Evolutionary conservation across 2,329 filamentous ascomycete genomes (phyloP).

Genomic region (Alternaria viburni): DNA sequence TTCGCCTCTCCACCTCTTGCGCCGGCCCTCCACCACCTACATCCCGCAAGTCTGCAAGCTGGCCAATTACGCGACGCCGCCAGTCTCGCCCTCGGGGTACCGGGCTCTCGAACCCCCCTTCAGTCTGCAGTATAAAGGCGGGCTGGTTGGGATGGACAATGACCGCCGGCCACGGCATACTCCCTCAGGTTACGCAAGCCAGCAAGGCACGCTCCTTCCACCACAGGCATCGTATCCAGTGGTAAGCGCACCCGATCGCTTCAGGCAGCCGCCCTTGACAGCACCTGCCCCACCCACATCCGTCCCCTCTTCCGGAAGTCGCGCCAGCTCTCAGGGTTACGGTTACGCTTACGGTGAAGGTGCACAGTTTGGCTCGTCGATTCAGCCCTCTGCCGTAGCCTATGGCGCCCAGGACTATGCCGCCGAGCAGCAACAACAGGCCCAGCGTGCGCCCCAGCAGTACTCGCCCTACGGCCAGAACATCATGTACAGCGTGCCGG

Average conservation of each 20-base stretch:
- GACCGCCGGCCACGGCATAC: conserved; percentile 76
- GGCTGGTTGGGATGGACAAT: conserved; percentile 76
- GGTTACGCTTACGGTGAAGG: conserved; percentile 62
- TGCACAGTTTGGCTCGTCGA: conserved; percentile 62
- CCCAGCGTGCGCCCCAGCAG: conserved; percentile 59
- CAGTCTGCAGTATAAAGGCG: conserved; percentile 60
- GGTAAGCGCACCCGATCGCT: conserved; percentile 56
- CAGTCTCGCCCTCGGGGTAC: conserved; percentile 70
- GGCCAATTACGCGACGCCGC: conserved; percentile 68
- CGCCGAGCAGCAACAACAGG: conserved; percentile 61
- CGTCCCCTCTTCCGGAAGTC: conserved; percentile 48
- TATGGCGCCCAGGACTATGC: conserved; percentile 70
- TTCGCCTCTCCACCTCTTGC: conserved; percentile 18
- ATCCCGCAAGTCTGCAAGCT: conserved; percentile 60
- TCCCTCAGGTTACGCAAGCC: conserved; percentile 66
- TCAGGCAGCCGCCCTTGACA: conserved; percentile 54
- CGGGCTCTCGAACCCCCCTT: conserved; percentile 64
- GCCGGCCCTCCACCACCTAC: conserved; percentile 15
- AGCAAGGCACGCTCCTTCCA: conserved; percentile 56
- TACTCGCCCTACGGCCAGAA: conserved; percentile 64
- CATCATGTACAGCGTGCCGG: conserved; percentile 78
- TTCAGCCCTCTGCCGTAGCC: conserved; percentile 58
- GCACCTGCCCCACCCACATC: conserved; percentile 52
- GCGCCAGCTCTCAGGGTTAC: conserved; percentile 51
- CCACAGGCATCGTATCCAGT: conserved; percentile 51